These are phyloP conservation scores for Epichloe elymi DNA, from an alignment of 2,329 filamentous ascomycete species.

Conservation along the genomic window DNA sequence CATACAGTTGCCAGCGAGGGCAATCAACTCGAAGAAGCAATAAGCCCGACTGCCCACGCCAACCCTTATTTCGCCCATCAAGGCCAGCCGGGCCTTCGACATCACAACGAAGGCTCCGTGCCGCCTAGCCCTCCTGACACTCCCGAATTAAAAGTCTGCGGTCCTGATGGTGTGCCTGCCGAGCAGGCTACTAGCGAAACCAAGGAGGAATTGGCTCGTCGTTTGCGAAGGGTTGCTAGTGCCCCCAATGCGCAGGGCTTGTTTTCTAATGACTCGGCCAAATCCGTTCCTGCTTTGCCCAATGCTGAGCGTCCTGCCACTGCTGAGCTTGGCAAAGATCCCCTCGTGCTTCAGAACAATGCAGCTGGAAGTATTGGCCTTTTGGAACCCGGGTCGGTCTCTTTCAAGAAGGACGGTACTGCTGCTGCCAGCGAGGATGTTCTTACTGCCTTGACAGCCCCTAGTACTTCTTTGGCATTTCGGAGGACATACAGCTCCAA, in stretches of 20 bases:
- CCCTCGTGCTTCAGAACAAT: conserved; percentile 39
- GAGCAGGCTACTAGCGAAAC: conserved; percentile 61
- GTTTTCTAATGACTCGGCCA: conserved; percentile 41
- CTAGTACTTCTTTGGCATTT: conserved; percentile 61
- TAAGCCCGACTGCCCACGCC: conserved; percentile 85
- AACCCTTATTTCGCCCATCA: conserved; percentile 98
- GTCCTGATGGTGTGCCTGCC: conserved; percentile 49
- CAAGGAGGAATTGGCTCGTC: conserved; percentile 88
- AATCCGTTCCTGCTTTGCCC: conserved; percentile 19
- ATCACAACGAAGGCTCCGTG: conserved; percentile 88
- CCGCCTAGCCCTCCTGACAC: conserved; percentile 89
- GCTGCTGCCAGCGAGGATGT: conserved; percentile 33
- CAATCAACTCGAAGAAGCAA: conserved; percentile 72
- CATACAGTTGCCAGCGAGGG: conserved; percentile 88
- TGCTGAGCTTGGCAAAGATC: conserved; percentile 76
- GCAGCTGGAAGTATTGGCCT: conserved; percentile 20
- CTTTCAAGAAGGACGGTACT: conserved; percentile 21
- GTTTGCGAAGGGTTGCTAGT: conserved; percentile 85
- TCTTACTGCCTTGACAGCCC: conserved; percentile 50
- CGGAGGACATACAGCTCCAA: conserved; percentile 96
- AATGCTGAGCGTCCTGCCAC: conserved; percentile 63
- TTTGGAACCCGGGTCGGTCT: conserved; percentile 15
- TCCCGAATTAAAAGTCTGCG: conserved; percentile 61
- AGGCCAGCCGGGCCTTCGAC: conserved; percentile 80
- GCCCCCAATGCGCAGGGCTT: conserved; percentile 93